phyloP scores from a whole-genome alignment of 805 yeast species.

The Candida boleticola region DNA sequence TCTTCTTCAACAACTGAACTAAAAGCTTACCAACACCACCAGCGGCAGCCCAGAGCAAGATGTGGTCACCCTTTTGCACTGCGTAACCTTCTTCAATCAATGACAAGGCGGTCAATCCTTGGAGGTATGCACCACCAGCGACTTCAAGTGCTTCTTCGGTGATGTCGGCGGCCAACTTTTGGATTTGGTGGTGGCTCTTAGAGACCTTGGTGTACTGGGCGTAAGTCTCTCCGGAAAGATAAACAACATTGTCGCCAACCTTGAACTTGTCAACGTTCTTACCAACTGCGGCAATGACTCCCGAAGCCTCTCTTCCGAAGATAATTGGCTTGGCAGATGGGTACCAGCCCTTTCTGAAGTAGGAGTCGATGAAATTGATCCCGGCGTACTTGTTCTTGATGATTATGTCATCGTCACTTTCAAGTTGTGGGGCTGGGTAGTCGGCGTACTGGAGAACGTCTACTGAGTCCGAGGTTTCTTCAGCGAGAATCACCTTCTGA shows the following conservation, averaged over 20 bases:
- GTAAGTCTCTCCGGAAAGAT: slow-evolving; percentile 50
- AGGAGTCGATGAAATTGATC: slow-evolving; percentile 77
- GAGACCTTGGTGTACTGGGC: slow-evolving; percentile 67
- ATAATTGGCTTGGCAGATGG: slow-evolving; percentile 57
- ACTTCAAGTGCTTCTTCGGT: slow-evolving; percentile 49
- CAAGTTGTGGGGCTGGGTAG: slow-evolving; percentile 56
- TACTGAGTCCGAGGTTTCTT: slow-evolving; percentile 51
- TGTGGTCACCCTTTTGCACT: slow-evolving; percentile 66
- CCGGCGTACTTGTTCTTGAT: slow-evolving; percentile 78
- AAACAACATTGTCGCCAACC: slow-evolving; percentile 74
- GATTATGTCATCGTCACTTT: slow-evolving; percentile 53
- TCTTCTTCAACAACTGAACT: slow-evolving; percentile 56
- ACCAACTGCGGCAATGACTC: slow-evolving; percentile 67
- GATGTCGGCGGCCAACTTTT: slow-evolving; percentile 48
- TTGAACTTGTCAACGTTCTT: slow-evolving; percentile 48
- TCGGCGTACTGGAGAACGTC: slow-evolving; percentile 60
- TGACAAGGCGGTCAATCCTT: slow-evolving; percentile 79
- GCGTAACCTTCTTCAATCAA: slow-evolving; percentile 64
- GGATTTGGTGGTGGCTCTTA: slow-evolving; percentile 28
- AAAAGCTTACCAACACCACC: slow-evolving; percentile 87
- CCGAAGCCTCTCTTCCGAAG: slow-evolving; percentile 75
- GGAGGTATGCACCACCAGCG: slow-evolving; percentile 62
- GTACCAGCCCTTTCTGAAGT: slow-evolving; percentile 79
- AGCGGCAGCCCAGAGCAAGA: slow-evolving; percentile 89
- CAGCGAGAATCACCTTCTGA: slow-evolving; percentile 55